A percentile compares a stretch with the other conserved stretches of the same genome.
These are phyloP conservation scores for Metschnikowia peoriensis DNA, from an alignment of 805 yeast genomes.

Conservation along the genomic window DNA sequence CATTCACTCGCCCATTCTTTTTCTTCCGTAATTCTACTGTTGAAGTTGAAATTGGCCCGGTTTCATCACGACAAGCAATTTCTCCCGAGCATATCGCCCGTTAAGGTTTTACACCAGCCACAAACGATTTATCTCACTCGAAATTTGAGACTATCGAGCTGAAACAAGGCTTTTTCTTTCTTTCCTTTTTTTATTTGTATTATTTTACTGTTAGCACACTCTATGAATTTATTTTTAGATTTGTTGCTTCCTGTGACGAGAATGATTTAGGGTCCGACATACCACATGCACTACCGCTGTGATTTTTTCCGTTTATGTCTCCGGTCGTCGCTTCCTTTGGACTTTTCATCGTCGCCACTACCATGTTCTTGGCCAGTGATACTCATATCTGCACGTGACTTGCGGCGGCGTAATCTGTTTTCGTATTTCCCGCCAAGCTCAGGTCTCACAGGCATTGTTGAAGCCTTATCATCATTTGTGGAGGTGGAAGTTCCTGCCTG, in stretches of 20 bases:
- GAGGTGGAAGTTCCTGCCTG: background rate
- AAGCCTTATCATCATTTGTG: background rate
- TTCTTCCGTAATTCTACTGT: too few species aligned
- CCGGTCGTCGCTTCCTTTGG: constrained; percentile 5
- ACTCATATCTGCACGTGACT: constrained; percentile 13
- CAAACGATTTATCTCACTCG: too few species aligned
- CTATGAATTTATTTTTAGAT: constrained; percentile 1
- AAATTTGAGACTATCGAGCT: too few species aligned
- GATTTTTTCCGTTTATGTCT: constrained; percentile 6
- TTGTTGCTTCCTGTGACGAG: background rate
- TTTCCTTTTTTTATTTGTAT: too few species aligned
- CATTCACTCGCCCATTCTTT: too few species aligned
- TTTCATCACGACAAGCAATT: too few species aligned
- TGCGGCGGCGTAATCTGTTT: constrained; percentile 19
- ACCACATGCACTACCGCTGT: constrained; percentile 5
- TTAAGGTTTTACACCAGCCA: too few species aligned
- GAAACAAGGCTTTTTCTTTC: background rate
- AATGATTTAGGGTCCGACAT: background rate
- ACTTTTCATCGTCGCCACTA: background rate
- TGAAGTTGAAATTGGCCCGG: too few species aligned
- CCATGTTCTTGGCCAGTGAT: background rate
- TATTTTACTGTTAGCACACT: background rate
- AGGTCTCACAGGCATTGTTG: background rate
- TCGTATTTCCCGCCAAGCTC: constrained; percentile 19
- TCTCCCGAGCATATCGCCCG: too few species aligned